Evolutionary conservation across 169 alveolate species (phyloP).

Genomic region (Babesia gibsoni): DNA sequence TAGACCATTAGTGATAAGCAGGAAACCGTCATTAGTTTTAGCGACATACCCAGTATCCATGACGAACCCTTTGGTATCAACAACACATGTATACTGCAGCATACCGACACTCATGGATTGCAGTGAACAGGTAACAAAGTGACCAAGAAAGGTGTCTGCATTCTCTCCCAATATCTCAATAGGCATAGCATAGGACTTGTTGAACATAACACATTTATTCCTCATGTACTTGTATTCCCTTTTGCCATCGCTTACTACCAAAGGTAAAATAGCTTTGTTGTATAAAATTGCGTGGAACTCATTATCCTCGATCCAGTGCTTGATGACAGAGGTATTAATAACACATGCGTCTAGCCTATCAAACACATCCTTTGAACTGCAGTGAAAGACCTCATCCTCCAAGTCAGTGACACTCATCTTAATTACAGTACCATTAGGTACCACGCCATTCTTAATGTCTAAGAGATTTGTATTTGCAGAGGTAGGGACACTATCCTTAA

Average conservation of each 20-base stretch:
- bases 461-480: too few relatives aligned
- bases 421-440: slow-evolving; percentile 7
- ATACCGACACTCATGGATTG: slow-evolving; percentile 42
- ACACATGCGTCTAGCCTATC: neutral
- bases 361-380: neutral
- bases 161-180: slow-evolving; percentile 57
- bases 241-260: neutral
- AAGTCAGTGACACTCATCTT: neutral
- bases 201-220: slow-evolving; percentile 52
- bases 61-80: slow-evolving; percentile 67
- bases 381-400: neutral
- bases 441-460: neutral
- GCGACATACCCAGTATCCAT: slow-evolving; percentile 68
- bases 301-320: neutral
- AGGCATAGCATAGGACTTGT: slow-evolving; percentile 57
- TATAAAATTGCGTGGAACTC: neutral
- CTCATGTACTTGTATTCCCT: slow-evolving; percentile 55
- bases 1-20: slow-evolving; percentile 64
- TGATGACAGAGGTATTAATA: neutral
- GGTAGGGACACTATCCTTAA: too few relatives aligned
- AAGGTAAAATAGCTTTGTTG: neutral
- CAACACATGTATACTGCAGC: slow-evolving; percentile 52
- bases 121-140: slow-evolving; percentile 59
- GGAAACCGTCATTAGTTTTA: slow-evolving; percentile 46
- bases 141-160: slow-evolving; percentile 60